Conservation (phyloP, 2,329 filamentous ascomycete species). For the Massarina eburnea region DNA sequence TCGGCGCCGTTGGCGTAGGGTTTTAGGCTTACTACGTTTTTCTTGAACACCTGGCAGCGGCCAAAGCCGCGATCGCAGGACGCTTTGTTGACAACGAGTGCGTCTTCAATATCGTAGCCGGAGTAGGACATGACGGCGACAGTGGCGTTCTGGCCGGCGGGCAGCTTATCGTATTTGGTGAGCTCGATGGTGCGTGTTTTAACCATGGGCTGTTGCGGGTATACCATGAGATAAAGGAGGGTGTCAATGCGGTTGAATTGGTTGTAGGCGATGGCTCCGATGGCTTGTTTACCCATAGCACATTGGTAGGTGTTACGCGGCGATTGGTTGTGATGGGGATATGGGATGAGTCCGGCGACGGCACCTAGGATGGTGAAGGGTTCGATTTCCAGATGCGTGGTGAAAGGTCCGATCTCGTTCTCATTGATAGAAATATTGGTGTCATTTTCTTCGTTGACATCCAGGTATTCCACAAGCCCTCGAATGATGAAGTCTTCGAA, state of each 20-base stretch:
- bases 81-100: conserved; percentile 92
- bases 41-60: conserved; percentile 96
- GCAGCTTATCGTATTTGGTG: conserved; percentile 95
- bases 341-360: conserved; percentile 93
- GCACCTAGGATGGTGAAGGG: conserved; percentile 96
- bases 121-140: conserved; percentile 99
- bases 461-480: conserved; percentile 92
- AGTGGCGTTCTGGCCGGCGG: conserved; percentile 93
- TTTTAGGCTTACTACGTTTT: conserved; percentile 83
- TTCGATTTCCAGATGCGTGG: conserved; percentile 95
- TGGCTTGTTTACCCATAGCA: conserved; percentile 99
- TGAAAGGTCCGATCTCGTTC: conserved; percentile 75
- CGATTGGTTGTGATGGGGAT: conserved; percentile 98
- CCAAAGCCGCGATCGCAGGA: conserved; percentile 94
- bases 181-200: conserved; percentile 96
- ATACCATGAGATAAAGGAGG: conserved; percentile 92
- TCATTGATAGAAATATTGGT: conserved; percentile 91
- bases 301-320: conserved; percentile 98
- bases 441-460: conserved; percentile 98
- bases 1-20: conserved; percentile 80
- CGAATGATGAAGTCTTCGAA: conserved; percentile 93
- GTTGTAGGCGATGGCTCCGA: conserved; percentile 96
- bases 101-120: conserved; percentile 99
- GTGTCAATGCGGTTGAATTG: conserved; percentile 98
- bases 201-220: conserved; percentile 96